Conservation (phyloP, 2,329 filamentous ascomycete species). For the Pseudopyrenochaeta lycopersici region DNA sequence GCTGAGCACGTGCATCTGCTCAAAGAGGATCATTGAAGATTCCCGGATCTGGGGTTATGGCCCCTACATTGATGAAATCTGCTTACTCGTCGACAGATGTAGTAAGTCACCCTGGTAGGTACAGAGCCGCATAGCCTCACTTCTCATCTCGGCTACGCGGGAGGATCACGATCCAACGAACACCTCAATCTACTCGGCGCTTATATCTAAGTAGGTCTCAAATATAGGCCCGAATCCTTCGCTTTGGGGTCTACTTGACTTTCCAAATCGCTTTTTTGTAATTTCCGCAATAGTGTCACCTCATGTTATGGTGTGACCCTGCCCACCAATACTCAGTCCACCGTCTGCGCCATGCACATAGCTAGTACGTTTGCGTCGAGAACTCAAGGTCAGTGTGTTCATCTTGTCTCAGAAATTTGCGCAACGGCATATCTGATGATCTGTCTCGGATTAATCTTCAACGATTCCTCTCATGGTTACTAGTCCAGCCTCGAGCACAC, state of each 20-base stretch:
- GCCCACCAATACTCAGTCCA: too few species aligned
- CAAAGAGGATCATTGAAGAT: not conserved
- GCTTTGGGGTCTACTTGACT: not conserved
- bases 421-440: too few species aligned
- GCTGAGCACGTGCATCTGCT: slow-evolving; percentile 1
- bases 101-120: slow-evolving; percentile 4
- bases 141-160: not conserved
- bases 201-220: not conserved
- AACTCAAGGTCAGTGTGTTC: too few species aligned
- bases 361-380: too few species aligned
- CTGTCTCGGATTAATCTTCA: too few species aligned
- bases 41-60: not conserved
- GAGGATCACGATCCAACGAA: not conserved
- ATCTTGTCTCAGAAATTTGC: too few species aligned
- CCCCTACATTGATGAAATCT: not conserved
- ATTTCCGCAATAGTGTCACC: too few species aligned
- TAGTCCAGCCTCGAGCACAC: too few species aligned
- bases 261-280: not conserved
- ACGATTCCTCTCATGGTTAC: too few species aligned
- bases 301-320: too few species aligned
- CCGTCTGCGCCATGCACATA: too few species aligned
- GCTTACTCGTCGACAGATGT: not conserved
- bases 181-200: not conserved
- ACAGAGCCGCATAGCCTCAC: slow-evolving; percentile 5
- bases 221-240: not conserved